Percentiles rank a stretch among this genome's conserved stretches.
Evolutionary conservation across 2,329 filamentous ascomycete species (phyloP).

Genomic region (Drechslerella stenobrocha): DNA sequence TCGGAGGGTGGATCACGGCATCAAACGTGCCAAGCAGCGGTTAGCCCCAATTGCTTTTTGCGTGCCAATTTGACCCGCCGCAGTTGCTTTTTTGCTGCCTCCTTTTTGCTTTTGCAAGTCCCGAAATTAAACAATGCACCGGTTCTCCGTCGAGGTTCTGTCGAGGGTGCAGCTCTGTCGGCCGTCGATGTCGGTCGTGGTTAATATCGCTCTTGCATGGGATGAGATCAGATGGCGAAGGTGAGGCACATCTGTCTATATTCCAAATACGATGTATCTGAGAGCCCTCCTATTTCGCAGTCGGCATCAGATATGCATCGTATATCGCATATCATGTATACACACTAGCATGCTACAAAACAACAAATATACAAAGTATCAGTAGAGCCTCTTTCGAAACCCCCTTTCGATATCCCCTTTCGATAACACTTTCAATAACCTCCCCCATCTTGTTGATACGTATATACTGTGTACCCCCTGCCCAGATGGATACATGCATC

Average conservation of each 20-base stretch:
- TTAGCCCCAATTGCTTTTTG: slow-evolving; percentile 30
- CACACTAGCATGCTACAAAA: background rate
- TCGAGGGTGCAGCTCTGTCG: no score
- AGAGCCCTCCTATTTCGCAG: no score
- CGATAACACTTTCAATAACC: no score
- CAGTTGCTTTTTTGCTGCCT: slow-evolving; percentile 31
- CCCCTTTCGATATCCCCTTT: background rate
- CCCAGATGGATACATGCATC: no score
- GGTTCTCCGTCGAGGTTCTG: background rate
- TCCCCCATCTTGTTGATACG: no score
- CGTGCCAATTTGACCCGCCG: slow-evolving; percentile 29
- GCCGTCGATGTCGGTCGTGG: background rate
- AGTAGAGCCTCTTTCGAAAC: background rate
- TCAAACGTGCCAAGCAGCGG: slow-evolving; percentile 43
- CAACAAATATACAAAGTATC: background rate
- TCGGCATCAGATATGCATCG: no score
- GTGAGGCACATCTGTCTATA: background rate
- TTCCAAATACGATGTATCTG: no score
- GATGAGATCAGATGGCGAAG: background rate
- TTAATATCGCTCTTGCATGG: slow-evolving; percentile 5
- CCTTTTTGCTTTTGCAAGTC: slow-evolving; percentile 32
- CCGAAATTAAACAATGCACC: slow-evolving; percentile 36
- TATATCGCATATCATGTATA: no score
- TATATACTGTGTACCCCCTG: no score
- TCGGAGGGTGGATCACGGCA: slow-evolving; percentile 34